These are phyloP conservation scores for Solidago caesia DNA, from an alignment of 129 eudicot species.

Conservation along the genomic window DNA sequence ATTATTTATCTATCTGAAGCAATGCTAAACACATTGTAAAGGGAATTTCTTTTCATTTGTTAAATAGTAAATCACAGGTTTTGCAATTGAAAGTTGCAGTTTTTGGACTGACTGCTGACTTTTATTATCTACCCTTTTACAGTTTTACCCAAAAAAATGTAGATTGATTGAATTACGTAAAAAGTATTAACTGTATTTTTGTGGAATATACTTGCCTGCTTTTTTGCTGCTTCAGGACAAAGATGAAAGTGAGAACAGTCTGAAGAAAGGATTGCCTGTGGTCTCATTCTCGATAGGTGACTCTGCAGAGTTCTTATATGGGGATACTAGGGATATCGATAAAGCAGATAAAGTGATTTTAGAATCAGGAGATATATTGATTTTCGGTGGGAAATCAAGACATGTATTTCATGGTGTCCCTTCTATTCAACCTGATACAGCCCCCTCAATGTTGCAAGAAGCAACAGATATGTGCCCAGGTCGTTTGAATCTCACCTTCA, in stretches of 20 bases:
- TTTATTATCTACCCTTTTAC: too few relatives aligned
- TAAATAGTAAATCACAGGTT: neutral
- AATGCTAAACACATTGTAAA: neutral
- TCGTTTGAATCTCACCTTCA: constrained; percentile 78
- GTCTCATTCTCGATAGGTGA: constrained; percentile 87
- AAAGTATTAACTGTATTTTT: neutral
- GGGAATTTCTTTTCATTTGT: neutral
- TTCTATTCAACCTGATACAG: constrained; percentile 39
- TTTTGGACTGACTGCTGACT: neutral
- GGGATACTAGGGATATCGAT: constrained; percentile 46
- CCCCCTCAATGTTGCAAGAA: constrained; percentile 48
- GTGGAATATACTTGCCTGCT: neutral
- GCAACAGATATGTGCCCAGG: constrained; percentile 60
- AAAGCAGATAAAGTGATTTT: constrained; percentile 55
- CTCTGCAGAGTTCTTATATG: constrained; percentile 73
- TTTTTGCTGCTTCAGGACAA: constrained; percentile 53
- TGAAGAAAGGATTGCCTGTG: constrained; percentile 57
- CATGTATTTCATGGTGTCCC: constrained; percentile 73
- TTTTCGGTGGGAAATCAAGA: constrained; percentile 90
- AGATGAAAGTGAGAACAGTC: constrained; percentile 66
- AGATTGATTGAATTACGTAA: neutral
- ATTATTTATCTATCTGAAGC: neutral
- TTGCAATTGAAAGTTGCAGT: neutral
- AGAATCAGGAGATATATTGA: constrained; percentile 87
- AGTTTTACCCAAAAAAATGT: too few relatives aligned